These are phyloP conservation scores for Cercospora sp. DNA, from an alignment of 2,329 filamentous ascomycete genomes.

Conservation along the genomic window DNA sequence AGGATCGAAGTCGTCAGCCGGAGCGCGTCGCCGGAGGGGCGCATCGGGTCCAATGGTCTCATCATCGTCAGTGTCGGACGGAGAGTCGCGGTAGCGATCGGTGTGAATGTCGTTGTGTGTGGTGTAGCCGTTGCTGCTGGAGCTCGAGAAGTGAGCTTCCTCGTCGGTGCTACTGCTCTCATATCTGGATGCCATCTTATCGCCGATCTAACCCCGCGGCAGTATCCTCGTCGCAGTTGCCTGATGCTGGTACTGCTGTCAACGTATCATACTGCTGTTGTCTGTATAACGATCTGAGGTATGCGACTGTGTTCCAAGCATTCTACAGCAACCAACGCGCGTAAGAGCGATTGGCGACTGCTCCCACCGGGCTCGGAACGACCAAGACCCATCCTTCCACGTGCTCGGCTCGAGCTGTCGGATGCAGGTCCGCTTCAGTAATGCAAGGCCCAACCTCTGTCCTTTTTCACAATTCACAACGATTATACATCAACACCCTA, in stretches of 20 bases:
- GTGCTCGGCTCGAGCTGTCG: background rate
- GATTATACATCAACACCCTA: background rate
- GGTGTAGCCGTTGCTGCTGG: constrained; percentile 20
- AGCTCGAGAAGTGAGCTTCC: constrained; percentile 20
- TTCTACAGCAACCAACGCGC: background rate
- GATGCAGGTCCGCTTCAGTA: background rate
- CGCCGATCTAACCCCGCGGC: constrained; percentile 4
- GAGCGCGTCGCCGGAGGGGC: constrained; percentile 28
- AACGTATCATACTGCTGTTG: background rate
- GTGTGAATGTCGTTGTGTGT: constrained; percentile 23
- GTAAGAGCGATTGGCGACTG: background rate
- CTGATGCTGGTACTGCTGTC: background rate
- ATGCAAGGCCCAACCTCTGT: background rate
- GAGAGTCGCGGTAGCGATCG: constrained; percentile 36
- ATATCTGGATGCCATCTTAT: constrained; percentile 1
- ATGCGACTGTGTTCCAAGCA: background rate
- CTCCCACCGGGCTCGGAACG: background rate
- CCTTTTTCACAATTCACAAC: background rate
- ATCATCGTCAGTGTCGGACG: constrained; percentile 37
- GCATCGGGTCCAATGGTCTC: constrained; percentile 33
- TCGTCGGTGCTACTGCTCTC: constrained; percentile 8
- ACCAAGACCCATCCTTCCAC: background rate
- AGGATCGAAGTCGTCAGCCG: constrained; percentile 31
- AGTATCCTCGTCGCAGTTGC: background rate
- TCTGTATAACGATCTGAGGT: background rate